phyloP scores from a whole-genome alignment of 2,329 filamentous ascomycete species.

The Huntiella savannae region DNA sequence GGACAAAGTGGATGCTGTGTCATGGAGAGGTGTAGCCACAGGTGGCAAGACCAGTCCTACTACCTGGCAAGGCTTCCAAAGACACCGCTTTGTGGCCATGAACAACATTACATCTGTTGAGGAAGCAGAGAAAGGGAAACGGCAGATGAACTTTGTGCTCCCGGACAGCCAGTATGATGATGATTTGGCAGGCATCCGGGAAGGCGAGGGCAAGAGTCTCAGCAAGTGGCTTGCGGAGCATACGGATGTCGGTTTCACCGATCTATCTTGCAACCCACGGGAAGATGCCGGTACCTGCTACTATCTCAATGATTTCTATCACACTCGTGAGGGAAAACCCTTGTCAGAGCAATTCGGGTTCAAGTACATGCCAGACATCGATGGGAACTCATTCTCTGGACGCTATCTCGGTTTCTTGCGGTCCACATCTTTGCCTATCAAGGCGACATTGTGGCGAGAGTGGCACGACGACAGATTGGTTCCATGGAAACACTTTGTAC shows the following conservation, averaged over 20 bases:
- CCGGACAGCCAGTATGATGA: constrained; percentile 29
- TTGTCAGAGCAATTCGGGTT: constrained; percentile 31
- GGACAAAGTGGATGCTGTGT: constrained; percentile 31
- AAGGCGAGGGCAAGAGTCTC: constrained; percentile 21
- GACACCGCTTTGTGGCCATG: constrained; percentile 58
- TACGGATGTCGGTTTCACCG: constrained; percentile 33
- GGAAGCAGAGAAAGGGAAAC: constrained; percentile 26
- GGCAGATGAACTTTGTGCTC: constrained; percentile 33
- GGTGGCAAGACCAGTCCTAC: constrained; percentile 37
- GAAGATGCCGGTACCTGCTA: constrained; percentile 42
- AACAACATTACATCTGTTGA: constrained; percentile 43
- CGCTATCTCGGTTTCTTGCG: constrained; percentile 50
- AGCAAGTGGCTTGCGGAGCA: constrained; percentile 30
- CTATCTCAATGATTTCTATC: constrained; percentile 69
- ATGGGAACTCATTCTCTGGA: constrained; percentile 54
- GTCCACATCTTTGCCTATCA: constrained; percentile 53
- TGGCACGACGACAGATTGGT: constrained; percentile 63
- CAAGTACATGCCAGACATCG: constrained; percentile 60
- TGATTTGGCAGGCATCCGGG: constrained; percentile 21
- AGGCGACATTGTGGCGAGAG: constrained; percentile 59
- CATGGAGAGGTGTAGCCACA: constrained; percentile 51
- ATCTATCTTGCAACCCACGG: constrained; percentile 32
- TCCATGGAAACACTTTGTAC: constrained; percentile 65
- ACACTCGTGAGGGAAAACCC: constrained; percentile 32
- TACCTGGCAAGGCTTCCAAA: constrained; percentile 56